Evolutionary conservation across 306 rosid genomes (phyloP).

Genomic region (Lathyrus tuberosus): DNA sequence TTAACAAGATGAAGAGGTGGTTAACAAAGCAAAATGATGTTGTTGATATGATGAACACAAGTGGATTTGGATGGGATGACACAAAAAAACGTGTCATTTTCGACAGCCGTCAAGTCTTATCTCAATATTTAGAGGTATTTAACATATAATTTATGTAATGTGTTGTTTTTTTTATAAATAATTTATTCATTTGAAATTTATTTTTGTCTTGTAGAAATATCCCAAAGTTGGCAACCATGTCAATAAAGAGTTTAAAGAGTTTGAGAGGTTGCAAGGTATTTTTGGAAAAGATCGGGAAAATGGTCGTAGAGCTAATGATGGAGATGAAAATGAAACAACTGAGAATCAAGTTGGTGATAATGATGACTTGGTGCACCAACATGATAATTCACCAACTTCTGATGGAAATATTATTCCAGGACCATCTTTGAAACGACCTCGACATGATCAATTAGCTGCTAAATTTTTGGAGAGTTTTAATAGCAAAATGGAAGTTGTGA

Average conservation of each 20-base stretch:
- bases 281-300: background rate
- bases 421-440: background rate
- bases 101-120: background rate
- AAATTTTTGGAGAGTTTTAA: background rate
- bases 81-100: background rate
- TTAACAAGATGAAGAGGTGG: background rate
- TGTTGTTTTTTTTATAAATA: background rate
- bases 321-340: background rate
- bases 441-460: background rate
- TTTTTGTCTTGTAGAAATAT: background rate
- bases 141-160: background rate
- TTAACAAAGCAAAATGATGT: background rate
- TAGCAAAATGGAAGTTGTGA: background rate
- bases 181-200: no score
- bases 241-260: background rate
- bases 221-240: background rate
- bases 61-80: background rate
- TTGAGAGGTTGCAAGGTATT: background rate
- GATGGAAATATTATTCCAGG: no score
- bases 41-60: background rate
- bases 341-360: no score
- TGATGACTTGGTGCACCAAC: no score
- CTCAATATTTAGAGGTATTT: conserved; percentile 3
- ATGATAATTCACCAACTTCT: no score
- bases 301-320: background rate